Evolutionary conservation across 2,329 filamentous ascomycete genomes (phyloP).

Genomic region (Didymella glomerata): DNA sequence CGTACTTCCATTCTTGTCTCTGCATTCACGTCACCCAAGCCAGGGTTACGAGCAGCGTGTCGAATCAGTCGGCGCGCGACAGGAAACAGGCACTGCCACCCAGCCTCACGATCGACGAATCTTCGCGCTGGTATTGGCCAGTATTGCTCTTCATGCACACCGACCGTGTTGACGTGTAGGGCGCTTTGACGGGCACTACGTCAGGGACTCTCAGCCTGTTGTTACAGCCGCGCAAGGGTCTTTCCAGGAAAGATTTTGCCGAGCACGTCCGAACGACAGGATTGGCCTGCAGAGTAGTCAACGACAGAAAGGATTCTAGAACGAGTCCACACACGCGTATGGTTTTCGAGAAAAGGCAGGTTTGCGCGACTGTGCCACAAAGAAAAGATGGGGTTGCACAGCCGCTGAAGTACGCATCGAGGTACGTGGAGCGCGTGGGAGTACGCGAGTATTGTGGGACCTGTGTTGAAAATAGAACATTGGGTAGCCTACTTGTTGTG

Average conservation of each 20-base stretch:
- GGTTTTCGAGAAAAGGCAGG: constrained; percentile 6
- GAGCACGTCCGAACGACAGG: constrained; percentile 8
- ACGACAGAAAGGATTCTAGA: constrained; percentile 6
- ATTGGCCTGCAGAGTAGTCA: constrained; percentile 7
- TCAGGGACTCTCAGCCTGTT: constrained; percentile 30
- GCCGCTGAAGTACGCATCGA: constrained; percentile 21
- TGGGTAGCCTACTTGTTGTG: constrained; percentile 3
- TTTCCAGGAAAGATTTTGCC: constrained; percentile 9
- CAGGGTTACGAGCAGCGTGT: constrained; percentile 23
- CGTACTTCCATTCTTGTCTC: constrained; percentile 21
- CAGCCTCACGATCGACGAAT: constrained; percentile 33
- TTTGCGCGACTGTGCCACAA: constrained; percentile 16
- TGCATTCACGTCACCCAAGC: constrained; percentile 37
- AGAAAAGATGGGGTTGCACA: constrained; percentile 19
- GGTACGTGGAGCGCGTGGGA: constrained; percentile 14
- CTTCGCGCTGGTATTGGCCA: constrained; percentile 19
- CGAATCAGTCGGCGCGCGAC: constrained; percentile 20
- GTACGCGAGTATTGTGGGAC: constrained; percentile 19
- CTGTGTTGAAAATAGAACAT: constrained; percentile 13
- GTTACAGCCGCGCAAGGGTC: constrained; percentile 19
- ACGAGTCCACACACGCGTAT: constrained; percentile 1
- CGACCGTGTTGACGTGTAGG: constrained; percentile 35
- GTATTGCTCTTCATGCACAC: constrained; percentile 23
- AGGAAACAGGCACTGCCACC: constrained; percentile 27
- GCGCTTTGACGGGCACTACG: constrained; percentile 22